Conservation (phyloP, 768 basidiomycete species). For the Mycena kentingensis region DNA sequence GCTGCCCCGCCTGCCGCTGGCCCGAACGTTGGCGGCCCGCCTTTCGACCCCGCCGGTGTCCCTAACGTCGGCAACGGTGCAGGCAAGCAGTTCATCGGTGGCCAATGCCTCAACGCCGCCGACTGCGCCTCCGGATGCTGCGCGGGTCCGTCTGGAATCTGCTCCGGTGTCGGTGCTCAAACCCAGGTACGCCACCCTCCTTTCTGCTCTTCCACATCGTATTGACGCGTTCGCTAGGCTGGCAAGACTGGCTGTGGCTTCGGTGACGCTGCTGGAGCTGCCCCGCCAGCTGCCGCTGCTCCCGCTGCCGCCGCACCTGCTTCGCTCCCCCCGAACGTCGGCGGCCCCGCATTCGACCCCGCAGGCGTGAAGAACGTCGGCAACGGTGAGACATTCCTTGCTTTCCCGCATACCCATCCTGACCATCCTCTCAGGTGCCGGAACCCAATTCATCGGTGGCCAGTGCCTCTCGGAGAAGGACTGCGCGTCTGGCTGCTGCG, state of each 20-base stretch:
- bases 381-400: too few relatives aligned
- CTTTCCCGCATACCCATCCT: too few relatives aligned
- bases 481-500: conserved; percentile 1
- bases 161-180: conserved; percentile 1
- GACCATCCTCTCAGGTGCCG: too few relatives aligned
- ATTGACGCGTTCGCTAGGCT: too few relatives aligned
- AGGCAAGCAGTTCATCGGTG: conserved; percentile 2
- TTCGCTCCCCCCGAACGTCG: background rate
- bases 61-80: background rate
- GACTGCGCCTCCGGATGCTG: conserved; percentile 1
- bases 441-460: conserved; percentile 1
- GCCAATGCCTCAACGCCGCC: background rate
- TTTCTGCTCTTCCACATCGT: too few relatives aligned
- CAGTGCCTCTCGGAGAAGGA: background rate
- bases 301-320: background rate
- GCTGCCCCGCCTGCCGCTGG: background rate
- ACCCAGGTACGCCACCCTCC: too few relatives aligned
- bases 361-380: background rate
- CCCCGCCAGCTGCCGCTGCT: background rate
- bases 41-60: background rate
- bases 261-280: background rate
- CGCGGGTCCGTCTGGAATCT: background rate
- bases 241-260: conserved; percentile 1
- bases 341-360: conserved; percentile 1
- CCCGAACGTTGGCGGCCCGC: conserved; percentile 1